These are phyloP conservation scores for Panus rudis DNA, from an alignment of 768 basidiomycete genomes.

Conservation along the genomic window DNA sequence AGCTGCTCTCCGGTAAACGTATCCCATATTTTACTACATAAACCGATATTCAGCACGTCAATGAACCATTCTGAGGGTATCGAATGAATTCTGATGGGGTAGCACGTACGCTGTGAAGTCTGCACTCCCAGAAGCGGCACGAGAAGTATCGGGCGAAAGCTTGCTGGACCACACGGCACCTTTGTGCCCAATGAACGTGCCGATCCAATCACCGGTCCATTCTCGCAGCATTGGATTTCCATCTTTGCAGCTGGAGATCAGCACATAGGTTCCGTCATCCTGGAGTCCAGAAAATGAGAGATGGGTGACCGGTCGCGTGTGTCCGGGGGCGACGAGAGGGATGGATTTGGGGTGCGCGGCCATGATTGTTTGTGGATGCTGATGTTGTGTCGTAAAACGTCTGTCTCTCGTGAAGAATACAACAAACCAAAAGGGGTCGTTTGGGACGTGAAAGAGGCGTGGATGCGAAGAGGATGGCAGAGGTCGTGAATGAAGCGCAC, in stretches of 20 bases:
- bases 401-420: too few species aligned
- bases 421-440: constrained; percentile 5
- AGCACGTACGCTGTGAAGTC: constrained; percentile 90
- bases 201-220: constrained; percentile 99
- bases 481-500: constrained; percentile 13
- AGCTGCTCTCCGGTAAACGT: constrained; percentile 81
- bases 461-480: background rate
- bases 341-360: constrained; percentile 42
- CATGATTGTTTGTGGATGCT: constrained; percentile 13
- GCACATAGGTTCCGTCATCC: constrained; percentile 78
- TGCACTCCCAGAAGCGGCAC: constrained; percentile 89
- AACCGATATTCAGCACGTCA: constrained; percentile 6
- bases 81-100: constrained; percentile 4
- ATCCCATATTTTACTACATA: constrained; percentile 87
- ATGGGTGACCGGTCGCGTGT: constrained; percentile 86
- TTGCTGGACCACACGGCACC: constrained; percentile 98
- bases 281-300: constrained; percentile 86
- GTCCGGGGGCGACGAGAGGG: constrained; percentile 79
- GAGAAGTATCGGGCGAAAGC: constrained; percentile 76
- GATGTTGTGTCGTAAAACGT: constrained; percentile 8
- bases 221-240: constrained; percentile 95
- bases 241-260: constrained; percentile 98
- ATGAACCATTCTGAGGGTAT: background rate
- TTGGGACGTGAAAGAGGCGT: background rate
- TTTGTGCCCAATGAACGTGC: constrained; percentile 83